These are phyloP conservation scores for Backusella parvicylindrica DNA, from an alignment of 192 early-diverging fungal genomes.

Conservation along the genomic window DNA sequence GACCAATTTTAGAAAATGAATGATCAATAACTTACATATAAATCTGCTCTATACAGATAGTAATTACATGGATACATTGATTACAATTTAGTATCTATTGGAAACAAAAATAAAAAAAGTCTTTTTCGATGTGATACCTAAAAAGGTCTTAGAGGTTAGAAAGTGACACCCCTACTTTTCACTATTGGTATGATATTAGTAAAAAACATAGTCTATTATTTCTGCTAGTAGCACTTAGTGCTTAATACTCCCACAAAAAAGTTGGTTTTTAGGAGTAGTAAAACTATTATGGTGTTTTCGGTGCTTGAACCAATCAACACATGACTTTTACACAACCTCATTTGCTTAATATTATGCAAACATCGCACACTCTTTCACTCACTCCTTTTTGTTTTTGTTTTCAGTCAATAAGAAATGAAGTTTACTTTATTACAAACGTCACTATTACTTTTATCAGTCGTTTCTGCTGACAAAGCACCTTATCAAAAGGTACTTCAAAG, in stretches of 20 bases:
- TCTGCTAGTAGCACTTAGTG: too few species aligned
- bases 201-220: too few species aligned
- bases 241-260: background rate
- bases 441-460: background rate
- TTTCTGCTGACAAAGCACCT: background rate
- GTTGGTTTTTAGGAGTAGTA: background rate
- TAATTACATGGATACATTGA: too few species aligned
- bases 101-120: too few species aligned
- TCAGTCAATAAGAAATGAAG: background rate
- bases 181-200: too few species aligned
- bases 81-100: too few species aligned
- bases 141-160: too few species aligned
- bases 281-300: background rate
- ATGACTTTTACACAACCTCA: background rate
- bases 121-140: too few species aligned
- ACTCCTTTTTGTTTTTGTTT: background rate
- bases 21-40: too few species aligned
- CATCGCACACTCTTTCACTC: background rate
- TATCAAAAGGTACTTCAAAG: background rate
- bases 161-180: too few species aligned
- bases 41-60: too few species aligned
- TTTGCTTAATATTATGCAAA: background rate
- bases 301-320: background rate
- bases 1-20: too few species aligned
- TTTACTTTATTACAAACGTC: background rate